These are phyloP conservation scores for Solanum raphanifolium DNA, from an alignment of 257 asterid genomes.

Conservation along the genomic window DNA sequence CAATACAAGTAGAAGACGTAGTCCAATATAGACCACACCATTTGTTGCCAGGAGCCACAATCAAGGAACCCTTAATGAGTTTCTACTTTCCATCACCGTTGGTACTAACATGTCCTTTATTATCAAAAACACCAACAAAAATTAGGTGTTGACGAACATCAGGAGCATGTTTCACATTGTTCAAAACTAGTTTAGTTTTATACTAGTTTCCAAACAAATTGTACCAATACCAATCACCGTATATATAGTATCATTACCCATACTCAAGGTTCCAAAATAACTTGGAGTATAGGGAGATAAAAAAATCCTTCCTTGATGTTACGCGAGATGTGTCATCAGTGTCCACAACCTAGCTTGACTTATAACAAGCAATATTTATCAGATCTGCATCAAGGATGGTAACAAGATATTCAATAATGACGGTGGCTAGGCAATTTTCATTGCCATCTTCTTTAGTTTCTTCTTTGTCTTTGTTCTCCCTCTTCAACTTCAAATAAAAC, in stretches of 20 bases:
- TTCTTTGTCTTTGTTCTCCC: not conserved
- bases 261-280: not conserved
- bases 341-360: not conserved
- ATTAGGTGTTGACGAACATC: not conserved
- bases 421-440: too few species aligned
- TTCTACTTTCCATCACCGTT: not conserved
- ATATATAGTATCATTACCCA: not conserved
- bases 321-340: not conserved
- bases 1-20: not conserved
- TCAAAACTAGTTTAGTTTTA: not conserved
- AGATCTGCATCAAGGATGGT: not conserved
- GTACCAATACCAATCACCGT: not conserved
- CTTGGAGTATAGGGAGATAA: not conserved
- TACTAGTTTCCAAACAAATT: not conserved
- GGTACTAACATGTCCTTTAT: not conserved
- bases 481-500: not conserved
- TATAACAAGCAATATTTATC: too few species aligned
- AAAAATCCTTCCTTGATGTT: not conserved
- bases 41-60: not conserved
- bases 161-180: not conserved
- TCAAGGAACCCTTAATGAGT: not conserved
- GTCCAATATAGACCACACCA: not conserved
- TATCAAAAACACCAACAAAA: not conserved
- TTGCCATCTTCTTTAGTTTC: not conserved
- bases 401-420: not conserved